These are phyloP conservation scores for Phaffomyces thermotolerans DNA, from an alignment of 805 yeast species.

Conservation along the genomic window DNA sequence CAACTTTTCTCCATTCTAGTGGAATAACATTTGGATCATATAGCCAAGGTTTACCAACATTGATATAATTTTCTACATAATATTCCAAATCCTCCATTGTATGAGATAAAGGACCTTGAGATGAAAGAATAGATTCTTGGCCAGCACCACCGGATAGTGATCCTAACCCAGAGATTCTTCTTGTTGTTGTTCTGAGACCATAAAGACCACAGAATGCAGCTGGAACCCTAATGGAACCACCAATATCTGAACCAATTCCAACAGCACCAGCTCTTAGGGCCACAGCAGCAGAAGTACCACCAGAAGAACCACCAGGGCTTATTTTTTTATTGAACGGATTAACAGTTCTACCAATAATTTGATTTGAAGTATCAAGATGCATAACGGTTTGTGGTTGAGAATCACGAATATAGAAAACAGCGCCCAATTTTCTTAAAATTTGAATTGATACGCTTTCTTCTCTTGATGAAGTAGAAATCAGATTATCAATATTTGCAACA, in stretches of 20 bases:
- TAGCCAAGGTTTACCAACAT: slow-evolving; percentile 58
- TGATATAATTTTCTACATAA: slow-evolving; percentile 50
- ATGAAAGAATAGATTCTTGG: slow-evolving; percentile 56
- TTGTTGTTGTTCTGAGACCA: slow-evolving; percentile 57
- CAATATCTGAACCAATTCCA: slow-evolving; percentile 66
- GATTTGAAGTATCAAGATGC: slow-evolving; percentile 54
- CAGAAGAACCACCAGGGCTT: slow-evolving; percentile 65
- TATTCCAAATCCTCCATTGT: slow-evolving; percentile 58
- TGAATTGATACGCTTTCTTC: slow-evolving; percentile 45
- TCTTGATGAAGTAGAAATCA: slow-evolving; percentile 26
- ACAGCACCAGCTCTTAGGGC: slow-evolving; percentile 50
- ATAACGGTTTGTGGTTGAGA: slow-evolving; percentile 64
- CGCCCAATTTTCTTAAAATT: slow-evolving; percentile 30
- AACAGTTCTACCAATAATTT: slow-evolving; percentile 50
- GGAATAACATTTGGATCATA: slow-evolving; percentile 32
- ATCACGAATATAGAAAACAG: slow-evolving; percentile 58
- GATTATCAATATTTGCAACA: slow-evolving; percentile 44
- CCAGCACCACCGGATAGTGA: slow-evolving; percentile 24
- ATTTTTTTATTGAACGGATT: slow-evolving; percentile 53
- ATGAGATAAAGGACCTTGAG: slow-evolving; percentile 64
- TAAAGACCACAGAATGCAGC: slow-evolving; percentile 56
- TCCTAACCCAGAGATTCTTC: slow-evolving; percentile 31
- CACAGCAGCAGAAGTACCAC: slow-evolving; percentile 64
- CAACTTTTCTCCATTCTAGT: slow-evolving; percentile 32
- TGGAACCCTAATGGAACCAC: slow-evolving; percentile 64